Percentiles rank a stretch among this genome's conserved stretches.
Evolutionary conservation across 2,329 filamentous ascomycete species (phyloP).

Genomic region (Ophiostoma ulmi): DNA sequence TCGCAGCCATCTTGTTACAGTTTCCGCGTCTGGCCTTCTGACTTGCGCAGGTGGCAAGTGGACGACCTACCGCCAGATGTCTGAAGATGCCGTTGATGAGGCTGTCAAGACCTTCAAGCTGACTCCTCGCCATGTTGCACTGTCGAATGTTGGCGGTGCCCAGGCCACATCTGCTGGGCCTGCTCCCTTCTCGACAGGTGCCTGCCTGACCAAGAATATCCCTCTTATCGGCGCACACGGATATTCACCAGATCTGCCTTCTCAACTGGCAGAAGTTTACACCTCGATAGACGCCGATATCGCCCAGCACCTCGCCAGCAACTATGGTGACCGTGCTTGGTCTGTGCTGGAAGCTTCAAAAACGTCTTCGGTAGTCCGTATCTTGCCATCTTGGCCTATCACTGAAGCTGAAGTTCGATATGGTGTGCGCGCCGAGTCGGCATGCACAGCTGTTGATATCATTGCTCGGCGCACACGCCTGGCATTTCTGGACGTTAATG

Average conservation of each 20-base stretch:
- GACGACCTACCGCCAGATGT: constrained; percentile 87
- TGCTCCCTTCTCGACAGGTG: constrained; percentile 33
- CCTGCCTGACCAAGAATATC: constrained; percentile 46
- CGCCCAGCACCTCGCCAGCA: constrained; percentile 78
- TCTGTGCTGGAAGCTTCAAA: constrained; percentile 49
- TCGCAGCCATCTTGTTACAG: constrained; percentile 72
- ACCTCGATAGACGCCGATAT: constrained; percentile 89
- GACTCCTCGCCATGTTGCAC: constrained; percentile 38
- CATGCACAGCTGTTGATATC: constrained; percentile 84
- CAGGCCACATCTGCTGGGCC: background rate
- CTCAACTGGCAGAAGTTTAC: constrained; percentile 50
- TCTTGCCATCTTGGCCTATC: constrained; percentile 20
- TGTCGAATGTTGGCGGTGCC: constrained; percentile 18
- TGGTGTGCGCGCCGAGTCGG: constrained; percentile 82
- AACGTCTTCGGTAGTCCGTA: constrained; percentile 6
- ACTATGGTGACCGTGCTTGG: constrained; percentile 91
- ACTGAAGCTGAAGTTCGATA: constrained; percentile 65
- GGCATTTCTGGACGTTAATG: constrained; percentile 88
- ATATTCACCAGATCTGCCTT: constrained; percentile 21
- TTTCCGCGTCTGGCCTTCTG: constrained; percentile 68
- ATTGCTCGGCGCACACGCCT: constrained; percentile 77
- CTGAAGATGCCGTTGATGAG: constrained; percentile 77
- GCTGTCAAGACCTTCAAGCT: constrained; percentile 64
- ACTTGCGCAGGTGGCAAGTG: constrained; percentile 82
- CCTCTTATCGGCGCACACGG: constrained; percentile 73